Evolutionary conservation across 257 asterid genomes (phyloP), one percentile per base, ranked within the genome.

Genomic region (Orobanche coerulescens): DNA sequence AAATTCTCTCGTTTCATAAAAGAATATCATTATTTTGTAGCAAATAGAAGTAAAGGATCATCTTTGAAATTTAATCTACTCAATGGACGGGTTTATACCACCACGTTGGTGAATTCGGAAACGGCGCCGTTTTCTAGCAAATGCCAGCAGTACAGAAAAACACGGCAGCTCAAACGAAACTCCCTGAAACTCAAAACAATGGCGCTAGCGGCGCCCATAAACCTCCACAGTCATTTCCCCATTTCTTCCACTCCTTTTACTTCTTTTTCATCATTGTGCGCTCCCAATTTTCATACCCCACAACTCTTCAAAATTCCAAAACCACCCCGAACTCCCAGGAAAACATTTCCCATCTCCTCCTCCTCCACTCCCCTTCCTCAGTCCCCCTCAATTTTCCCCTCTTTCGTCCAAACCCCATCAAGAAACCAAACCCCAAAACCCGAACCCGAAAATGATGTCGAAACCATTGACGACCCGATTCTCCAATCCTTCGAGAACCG

Each of bases 401-500:
- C 94, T 43, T 87, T 80, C 67, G 94, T 91, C 19, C 79, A 74
- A 62, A 73, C 76, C 74, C 88, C 88, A 65, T 64, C 67, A n/a
- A 74, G 49, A 51, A 71, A 68, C 24, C 64, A 55, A 33, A 36
- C 47, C 56, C 65, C 60, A 11, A 61, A 53, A 36, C 75, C 68
- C 2, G 74, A 70, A 7, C 42, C 37, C 10, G 63, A 69, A 2
- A 57, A 43, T 3, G 71, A 67, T 9, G 23, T 15, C 4, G 61
- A 68, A 52, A 69, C 30, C 18, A 48, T 54, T 23, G 76, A 81
- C 51, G 94, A 87, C 81, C 97, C 95, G 22, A 74, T 84, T 58
- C 67, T 84, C 72, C 77, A 73, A 34, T 88, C 88, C 90, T 82
- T 88, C 72, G 73, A 71, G 68, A 73, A 81, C 69, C 85, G 79